These are phyloP conservation scores for Alternaria infectoria DNA, from an alignment of 2,329 filamentous ascomycete species.

Conservation along the genomic window DNA sequence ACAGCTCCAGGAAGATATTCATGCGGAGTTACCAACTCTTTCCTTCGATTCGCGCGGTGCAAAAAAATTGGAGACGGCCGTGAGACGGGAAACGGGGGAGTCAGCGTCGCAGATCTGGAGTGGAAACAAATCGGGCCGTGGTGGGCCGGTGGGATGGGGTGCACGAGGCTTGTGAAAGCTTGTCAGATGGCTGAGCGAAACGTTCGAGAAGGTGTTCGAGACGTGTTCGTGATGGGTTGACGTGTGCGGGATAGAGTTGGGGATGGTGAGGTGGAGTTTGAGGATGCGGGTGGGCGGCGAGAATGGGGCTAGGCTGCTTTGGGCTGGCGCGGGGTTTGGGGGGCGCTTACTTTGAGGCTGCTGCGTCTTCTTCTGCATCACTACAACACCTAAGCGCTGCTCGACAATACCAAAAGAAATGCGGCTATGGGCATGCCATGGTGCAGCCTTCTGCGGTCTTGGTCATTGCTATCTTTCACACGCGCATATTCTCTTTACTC, in stretches of 20 bases:
- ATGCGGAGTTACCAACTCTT: not conserved
- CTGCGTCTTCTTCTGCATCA: not conserved
- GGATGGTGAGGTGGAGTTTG: not conserved
- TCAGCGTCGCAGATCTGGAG: constrained; percentile 6
- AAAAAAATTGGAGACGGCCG: constrained; percentile 6
- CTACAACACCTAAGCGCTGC: not conserved
- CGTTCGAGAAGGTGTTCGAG: not conserved
- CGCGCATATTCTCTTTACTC: not conserved
- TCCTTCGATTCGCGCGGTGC: not conserved
- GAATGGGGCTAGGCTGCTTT: not conserved
- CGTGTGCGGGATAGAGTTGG: not conserved
- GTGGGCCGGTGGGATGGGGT: not conserved
- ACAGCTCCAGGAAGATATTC: too few species aligned
- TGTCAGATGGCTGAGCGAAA: not conserved
- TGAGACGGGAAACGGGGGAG: constrained; percentile 10
- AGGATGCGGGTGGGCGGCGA: not conserved
- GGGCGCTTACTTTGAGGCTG: not conserved
- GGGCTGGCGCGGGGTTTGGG: not conserved
- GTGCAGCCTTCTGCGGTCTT: too few species aligned
- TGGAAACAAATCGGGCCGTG: constrained; percentile 10
- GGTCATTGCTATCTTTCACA: not conserved
- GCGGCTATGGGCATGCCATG: too few species aligned
- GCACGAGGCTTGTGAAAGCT: constrained; percentile 5
- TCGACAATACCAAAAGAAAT: not conserved
- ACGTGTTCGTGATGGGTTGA: not conserved